A percentile compares a stretch with the other conserved stretches of the same genome.
These are phyloP conservation scores for Agrocybe chaxingu DNA, from an alignment of 768 basidiomycete species.

Conservation along the genomic window DNA sequence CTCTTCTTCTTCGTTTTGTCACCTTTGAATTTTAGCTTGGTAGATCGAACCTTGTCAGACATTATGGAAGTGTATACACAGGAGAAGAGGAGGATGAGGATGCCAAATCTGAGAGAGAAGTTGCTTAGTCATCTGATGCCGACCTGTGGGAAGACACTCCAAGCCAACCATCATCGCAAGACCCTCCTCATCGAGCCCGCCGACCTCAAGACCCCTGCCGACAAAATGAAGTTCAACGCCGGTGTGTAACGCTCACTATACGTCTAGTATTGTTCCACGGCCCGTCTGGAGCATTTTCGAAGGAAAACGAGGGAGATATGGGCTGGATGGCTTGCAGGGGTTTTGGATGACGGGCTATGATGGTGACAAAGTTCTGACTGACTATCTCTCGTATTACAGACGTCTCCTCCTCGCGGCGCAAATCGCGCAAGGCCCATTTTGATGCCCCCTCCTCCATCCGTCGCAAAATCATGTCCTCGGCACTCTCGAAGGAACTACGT, in stretches of 20 bases:
- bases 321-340: conserved; percentile 51
- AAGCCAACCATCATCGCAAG: conserved; percentile 21
- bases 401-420: conserved; percentile 92
- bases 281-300: conserved; percentile 21
- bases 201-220: conserved; percentile 54
- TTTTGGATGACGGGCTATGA: conserved; percentile 40
- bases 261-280: conserved; percentile 15
- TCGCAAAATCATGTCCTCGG: conserved; percentile 97
- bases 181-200: conserved; percentile 46
- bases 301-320: conserved; percentile 26
- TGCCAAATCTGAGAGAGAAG: not conserved
- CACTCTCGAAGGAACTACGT: conserved; percentile 93
- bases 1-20: conserved; percentile 84
- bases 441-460: conserved; percentile 90
- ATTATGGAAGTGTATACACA: conserved; percentile 15
- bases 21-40: conserved; percentile 86
- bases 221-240: conserved; percentile 77
- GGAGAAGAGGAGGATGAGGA: not conserved
- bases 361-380: conserved; percentile 26
- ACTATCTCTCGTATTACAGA: conserved; percentile 41
- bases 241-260: conserved; percentile 52
- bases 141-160: conserved; percentile 32
- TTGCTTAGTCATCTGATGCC: conserved; percentile 30
- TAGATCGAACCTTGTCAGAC: conserved; percentile 52
- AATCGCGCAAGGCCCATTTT: conserved; percentile 98